These are phyloP conservation scores for Hepatocystis sp. DNA, from an alignment of 169 alveolate genomes.

Conservation along the genomic window DNA sequence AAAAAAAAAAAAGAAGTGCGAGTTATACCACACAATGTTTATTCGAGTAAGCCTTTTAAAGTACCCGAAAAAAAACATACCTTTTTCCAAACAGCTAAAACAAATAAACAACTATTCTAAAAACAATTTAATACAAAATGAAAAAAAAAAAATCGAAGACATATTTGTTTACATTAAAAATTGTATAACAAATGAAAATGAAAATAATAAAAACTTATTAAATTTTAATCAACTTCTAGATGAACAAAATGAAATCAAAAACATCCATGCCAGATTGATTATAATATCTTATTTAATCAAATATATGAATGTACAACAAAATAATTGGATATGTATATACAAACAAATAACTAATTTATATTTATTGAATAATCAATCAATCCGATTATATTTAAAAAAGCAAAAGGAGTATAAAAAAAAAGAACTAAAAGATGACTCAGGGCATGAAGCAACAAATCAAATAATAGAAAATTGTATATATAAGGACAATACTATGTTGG, in stretches of 20 bases:
- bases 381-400: not conserved
- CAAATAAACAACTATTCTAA: not conserved
- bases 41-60: too few species aligned
- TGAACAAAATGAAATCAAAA: not conserved
- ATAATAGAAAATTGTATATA: not conserved
- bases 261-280: conserved; percentile 7
- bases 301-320: conserved; percentile 29
- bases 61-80: too few species aligned
- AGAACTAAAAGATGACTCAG: not conserved
- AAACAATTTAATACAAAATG: conserved; percentile 2
- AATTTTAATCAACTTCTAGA: not conserved
- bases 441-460: not conserved
- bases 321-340: conserved; percentile 57
- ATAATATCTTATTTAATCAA: conserved; percentile 50
- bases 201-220: conserved; percentile 15
- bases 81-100: too few species aligned
- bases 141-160: conserved; percentile 14
- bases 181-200: conserved; percentile 36
- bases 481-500: too few species aligned
- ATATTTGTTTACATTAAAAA: conserved; percentile 26
- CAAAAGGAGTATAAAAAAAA: too few species aligned
- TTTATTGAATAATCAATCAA: conserved; percentile 5
- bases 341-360: conserved; percentile 13
- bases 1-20: too few species aligned
- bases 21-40: too few species aligned